Conservation (phyloP, 352 stramenopile genomes). For the Phytophthora meadii region DNA sequence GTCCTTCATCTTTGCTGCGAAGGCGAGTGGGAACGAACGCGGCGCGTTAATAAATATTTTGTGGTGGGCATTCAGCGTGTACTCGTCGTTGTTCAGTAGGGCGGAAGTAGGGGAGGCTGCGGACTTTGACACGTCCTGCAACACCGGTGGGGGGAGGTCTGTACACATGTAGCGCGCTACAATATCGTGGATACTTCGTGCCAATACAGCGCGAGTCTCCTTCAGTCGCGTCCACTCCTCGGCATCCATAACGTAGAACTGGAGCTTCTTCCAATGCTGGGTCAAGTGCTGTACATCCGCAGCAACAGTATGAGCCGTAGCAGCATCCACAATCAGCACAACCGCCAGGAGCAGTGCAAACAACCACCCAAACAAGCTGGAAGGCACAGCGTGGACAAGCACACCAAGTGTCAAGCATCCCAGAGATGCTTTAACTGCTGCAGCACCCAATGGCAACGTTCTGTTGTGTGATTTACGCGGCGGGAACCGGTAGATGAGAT, state of each 20-base stretch:
- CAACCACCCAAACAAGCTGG: conserved; percentile 42
- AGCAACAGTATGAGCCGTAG: conserved; percentile 45
- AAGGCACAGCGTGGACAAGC: conserved; percentile 41
- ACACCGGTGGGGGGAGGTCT: conserved; percentile 65
- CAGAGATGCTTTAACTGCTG: conserved; percentile 43
- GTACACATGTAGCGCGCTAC: conserved; percentile 73
- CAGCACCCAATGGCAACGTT: conserved; percentile 32
- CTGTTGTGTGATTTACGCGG: conserved; percentile 38
- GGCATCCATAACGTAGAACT: conserved; percentile 80
- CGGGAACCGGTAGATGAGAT: conserved; percentile 61
- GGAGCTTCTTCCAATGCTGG: conserved; percentile 71
- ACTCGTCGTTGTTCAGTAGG: conserved; percentile 60
- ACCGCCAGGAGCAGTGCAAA: conserved; percentile 28
- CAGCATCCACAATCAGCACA: conserved; percentile 39
- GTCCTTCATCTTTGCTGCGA: conserved; percentile 53
- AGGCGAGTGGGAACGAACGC: conserved; percentile 68
- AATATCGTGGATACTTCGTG: conserved; percentile 70
- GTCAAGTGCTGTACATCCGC: conserved; percentile 52
- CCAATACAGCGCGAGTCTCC: conserved; percentile 58
- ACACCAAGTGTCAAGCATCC: conserved; percentile 48
- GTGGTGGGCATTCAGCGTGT: conserved; percentile 77
- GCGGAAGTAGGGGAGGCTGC: conserved; percentile 34
- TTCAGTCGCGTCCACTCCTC: conserved; percentile 60
- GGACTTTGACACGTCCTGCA: conserved; percentile 63
- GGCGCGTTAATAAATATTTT: conserved; percentile 88